Evolutionary conservation across 164 flowering plant species (phyloP), one percentile per base, ranked within the genome.

Genomic region (Aristolochia californica): DNA sequence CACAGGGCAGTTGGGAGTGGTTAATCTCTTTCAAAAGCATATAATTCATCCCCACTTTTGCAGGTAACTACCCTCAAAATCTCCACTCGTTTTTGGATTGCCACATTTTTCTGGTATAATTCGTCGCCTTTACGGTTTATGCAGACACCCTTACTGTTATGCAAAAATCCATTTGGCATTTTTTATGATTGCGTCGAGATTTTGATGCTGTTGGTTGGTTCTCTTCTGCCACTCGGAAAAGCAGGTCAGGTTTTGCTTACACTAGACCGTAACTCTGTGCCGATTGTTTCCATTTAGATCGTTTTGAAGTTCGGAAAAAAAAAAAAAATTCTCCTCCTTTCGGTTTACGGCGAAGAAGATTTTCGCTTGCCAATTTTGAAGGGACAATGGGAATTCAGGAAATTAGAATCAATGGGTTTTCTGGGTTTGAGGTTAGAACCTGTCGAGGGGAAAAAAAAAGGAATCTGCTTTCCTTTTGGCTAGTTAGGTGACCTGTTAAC

Each of bases 401-500:
- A 17, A 20, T 53, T 60, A 57, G 56, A 61, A 52, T 57, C 47
- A 30, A 45, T 56, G 62, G 30, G 56, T 61, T 49, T 49, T 34
- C n/a, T 13, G 34, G 22, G 23, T 50, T 38, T 30, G 30, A 34
- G 20, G 55, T 22, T 7, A 34, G 45, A 15, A 49, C 55, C 59
- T 64, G 56, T 43, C 58, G 52, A 48, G 27, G 27, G 47, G 22
- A 24, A 48, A 57, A 50, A 40, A 49, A 43, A 48, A 56, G 85
- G 95, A 78, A 85, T 87, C 91, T 85, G 82, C 86, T 83, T 87
- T 83, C 74, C 67, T 67, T 80, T 74, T 73, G 54, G 43, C 28
- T 61, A 43, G 65, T 52, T 67, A 66, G 59, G 58, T 80, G 83
- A 84, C 84, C 94, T 84, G 88, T 82, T 80, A 57, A 70, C 76